These are phyloP conservation scores for Naematelia encephala DNA, from an alignment of 768 basidiomycete species.

Conservation along the genomic window DNA sequence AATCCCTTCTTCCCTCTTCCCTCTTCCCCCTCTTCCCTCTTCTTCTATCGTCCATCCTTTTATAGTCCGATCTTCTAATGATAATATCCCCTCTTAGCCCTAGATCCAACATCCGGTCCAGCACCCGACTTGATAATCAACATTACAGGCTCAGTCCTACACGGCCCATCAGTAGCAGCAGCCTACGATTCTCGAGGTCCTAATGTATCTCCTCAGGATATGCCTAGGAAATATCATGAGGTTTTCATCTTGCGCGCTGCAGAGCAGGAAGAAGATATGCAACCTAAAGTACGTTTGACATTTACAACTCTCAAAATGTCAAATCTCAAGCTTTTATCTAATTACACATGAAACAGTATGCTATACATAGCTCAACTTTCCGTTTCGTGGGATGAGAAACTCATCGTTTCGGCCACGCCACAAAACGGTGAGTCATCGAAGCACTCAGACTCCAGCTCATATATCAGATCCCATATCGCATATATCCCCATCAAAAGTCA, in stretches of 20 bases:
- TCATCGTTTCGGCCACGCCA: background rate
- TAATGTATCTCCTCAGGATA: constrained; percentile 22
- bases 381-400: constrained; percentile 35
- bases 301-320: too few species aligned
- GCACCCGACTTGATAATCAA: constrained; percentile 40
- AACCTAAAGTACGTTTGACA: constrained; percentile 44
- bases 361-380: constrained; percentile 42
- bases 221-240: constrained; percentile 44
- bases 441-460: background rate
- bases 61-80: background rate
- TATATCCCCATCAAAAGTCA: background rate
- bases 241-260: constrained; percentile 42
- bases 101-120: constrained; percentile 17
- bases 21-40: background rate
- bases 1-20: background rate
- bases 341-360: constrained; percentile 28
- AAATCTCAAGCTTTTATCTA: too few species aligned
- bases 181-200: constrained; percentile 8
- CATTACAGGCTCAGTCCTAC: constrained; percentile 42
- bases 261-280: constrained; percentile 39
- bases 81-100: constrained; percentile 14
- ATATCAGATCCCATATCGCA: background rate
- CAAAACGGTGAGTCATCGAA: background rate
- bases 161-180: constrained; percentile 33
- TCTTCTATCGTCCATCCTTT: background rate